Evolutionary conservation across 2,329 filamentous ascomycete species (phyloP), one percentile per base, ranked within the genome.

Genomic region (Fusarium nurragi): DNA sequence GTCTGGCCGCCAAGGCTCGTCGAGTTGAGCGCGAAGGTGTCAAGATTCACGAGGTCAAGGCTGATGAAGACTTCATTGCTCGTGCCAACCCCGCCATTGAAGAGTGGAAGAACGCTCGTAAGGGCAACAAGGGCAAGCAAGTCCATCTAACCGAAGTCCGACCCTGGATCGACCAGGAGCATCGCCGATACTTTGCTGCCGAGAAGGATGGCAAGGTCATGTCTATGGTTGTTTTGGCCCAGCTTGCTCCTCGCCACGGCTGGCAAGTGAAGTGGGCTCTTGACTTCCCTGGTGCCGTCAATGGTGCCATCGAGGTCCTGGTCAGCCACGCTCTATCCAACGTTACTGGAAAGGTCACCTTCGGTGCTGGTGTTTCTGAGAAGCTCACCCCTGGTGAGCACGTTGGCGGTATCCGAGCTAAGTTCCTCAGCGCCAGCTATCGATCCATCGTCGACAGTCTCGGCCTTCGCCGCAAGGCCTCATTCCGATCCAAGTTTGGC

Each of bases 191-290:
- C 81, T 92, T 94, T 74, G 91, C 92, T 71, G 90, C 92, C 11
- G 84, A 89, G 66, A 91, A 91, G 72, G 85, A 91, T 16, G 91
- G 91, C 64, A 86, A 84, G 59, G 87, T 97, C 54, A 84, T 84
- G 38, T 90, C 90, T 30, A 85, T 97, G 57, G 90, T 94, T n/a
- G 89, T 94, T 10, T 82, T 97, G 71, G 91, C 91, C 50, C 91
- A 93, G 76, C 86, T 97, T 25, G 87, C 90, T 5, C 92, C 93
- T 3, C 83, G 86, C 32, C 87, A 96, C 75, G 94, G 94, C 52
- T 96, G 93, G 88, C 94, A 97, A 80, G 90, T 97, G 75, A 97
- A 97, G 81, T 97, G 95, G 82, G 91, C 91, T n/a, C 87, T 97
- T 52, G 93, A 97, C 77, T 97, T 97, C 83, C 94, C 93, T 0